A percentile compares a stretch with the other conserved stretches of the same genome.
phyloP scores from a whole-genome alignment of 768 basidiomycete genomes.

The Psilocybe tampanensis region DNA sequence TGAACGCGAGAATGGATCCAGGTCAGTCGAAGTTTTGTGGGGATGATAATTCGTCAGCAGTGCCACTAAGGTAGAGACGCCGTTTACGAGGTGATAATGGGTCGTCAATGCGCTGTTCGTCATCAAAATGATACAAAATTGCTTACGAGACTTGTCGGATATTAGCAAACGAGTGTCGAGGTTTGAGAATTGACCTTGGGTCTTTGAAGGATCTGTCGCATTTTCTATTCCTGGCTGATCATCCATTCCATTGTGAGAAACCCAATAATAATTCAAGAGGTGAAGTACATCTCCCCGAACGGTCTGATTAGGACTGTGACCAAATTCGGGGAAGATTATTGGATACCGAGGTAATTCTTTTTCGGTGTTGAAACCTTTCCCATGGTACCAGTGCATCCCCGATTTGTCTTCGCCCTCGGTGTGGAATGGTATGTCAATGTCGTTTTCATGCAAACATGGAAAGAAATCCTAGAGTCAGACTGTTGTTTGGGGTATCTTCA shows the following conservation, averaged over 20 bases:
- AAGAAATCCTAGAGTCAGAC: conserved; percentile 1
- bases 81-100: not conserved
- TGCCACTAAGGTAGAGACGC: too few relatives aligned
- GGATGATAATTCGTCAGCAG: not conserved
- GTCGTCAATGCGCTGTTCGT: not conserved
- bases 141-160: not conserved
- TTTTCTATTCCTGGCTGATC: not conserved
- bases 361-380: conserved; percentile 9
- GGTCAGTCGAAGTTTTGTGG: not conserved
- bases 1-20: not conserved
- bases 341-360: conserved; percentile 7
- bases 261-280: not conserved
- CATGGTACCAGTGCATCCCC: conserved; percentile 10
- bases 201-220: not conserved
- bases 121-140: not conserved
- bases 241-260: not conserved
- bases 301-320: conserved; percentile 10
- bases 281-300: not conserved
- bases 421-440: conserved; percentile 15
- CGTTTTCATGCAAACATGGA: conserved; percentile 5
- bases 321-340: conserved; percentile 9
- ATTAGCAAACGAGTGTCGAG: not conserved
- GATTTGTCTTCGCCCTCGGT: conserved; percentile 9
- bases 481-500: not conserved
- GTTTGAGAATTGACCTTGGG: not conserved